Conservation (phyloP, 2,329 filamentous ascomycete genomes). For the Trichophyton verrucosum region DNA sequence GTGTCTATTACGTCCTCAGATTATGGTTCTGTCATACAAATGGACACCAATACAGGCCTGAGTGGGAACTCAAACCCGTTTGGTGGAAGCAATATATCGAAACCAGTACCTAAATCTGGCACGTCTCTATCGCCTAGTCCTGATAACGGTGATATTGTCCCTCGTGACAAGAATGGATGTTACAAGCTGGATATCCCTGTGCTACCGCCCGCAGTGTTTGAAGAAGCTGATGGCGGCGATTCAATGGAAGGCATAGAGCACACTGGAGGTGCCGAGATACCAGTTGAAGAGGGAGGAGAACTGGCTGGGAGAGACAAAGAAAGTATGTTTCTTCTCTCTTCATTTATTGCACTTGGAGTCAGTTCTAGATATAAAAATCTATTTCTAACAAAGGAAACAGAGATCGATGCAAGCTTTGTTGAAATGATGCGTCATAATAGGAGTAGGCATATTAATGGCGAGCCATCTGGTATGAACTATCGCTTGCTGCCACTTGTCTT, state of each 20-base stretch:
- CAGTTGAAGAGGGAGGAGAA: constrained; percentile 14
- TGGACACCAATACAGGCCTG: neutral
- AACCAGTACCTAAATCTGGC: neutral
- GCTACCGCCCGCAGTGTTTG: constrained; percentile 25
- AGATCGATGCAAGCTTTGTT: constrained; percentile 35
- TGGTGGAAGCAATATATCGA: neutral
- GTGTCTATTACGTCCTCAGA: neutral
- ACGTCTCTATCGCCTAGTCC: constrained; percentile 6
- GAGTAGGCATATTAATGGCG: constrained; percentile 42
- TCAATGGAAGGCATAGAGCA: constrained; percentile 35
- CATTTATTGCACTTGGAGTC: neutral
- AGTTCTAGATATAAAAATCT: too few relatives aligned
- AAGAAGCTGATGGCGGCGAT: constrained; percentile 26
- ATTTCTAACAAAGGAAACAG: constrained; percentile 15
- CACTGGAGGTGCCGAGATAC: constrained; percentile 44
- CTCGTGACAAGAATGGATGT: constrained; percentile 37
- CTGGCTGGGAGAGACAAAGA: constrained; percentile 28
- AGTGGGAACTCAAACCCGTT: neutral
- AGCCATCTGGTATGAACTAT: constrained; percentile 48
- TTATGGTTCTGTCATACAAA: constrained; percentile 4
- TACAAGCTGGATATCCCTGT: constrained; percentile 37
- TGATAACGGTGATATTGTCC: constrained; percentile 38
- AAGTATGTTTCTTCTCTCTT: constrained; percentile 21
- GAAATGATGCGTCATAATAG: constrained; percentile 28
- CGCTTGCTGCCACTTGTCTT: neutral